phyloP scores from a whole-genome alignment of 257 asterid genomes.

The Solanum etuberosum region DNA sequence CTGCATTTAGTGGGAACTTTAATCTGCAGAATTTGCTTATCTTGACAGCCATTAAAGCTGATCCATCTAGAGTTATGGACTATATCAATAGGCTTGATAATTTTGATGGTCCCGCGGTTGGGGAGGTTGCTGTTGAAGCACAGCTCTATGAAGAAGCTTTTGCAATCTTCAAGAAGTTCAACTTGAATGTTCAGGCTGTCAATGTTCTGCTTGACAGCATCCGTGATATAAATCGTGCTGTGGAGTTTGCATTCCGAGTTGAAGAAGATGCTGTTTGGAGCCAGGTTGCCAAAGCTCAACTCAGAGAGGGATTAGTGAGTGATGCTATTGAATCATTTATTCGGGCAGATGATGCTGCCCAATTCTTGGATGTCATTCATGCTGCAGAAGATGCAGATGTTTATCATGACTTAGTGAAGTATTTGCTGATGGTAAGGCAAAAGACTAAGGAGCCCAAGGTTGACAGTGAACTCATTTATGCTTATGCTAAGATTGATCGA shows the following conservation, averaged over 20 bases:
- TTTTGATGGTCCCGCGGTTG: slow-evolving; percentile 99
- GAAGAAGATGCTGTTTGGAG: slow-evolving; percentile 99
- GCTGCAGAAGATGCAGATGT: slow-evolving; percentile 86
- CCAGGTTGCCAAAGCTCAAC: slow-evolving; percentile 97
- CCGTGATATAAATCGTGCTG: slow-evolving; percentile 89
- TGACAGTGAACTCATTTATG: slow-evolving; percentile 95
- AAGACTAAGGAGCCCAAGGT: slow-evolving; percentile 96
- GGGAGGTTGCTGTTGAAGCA: slow-evolving; percentile 97
- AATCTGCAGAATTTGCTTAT: slow-evolving; percentile 85
- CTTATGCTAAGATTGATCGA: slow-evolving; percentile 95
- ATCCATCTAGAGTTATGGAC: slow-evolving; percentile 97
- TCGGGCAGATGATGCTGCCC: slow-evolving; percentile 95
- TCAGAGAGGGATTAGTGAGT: slow-evolving; percentile 89
- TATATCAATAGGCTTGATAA: slow-evolving; percentile 90
- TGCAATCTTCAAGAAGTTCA: slow-evolving; percentile 93
- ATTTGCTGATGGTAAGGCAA: slow-evolving; percentile 97
- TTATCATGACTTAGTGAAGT: slow-evolving; percentile 90
- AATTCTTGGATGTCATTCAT: slow-evolving; percentile 78
- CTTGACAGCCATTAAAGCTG: slow-evolving; percentile 96
- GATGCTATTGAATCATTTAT: slow-evolving; percentile 98
- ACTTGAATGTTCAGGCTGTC: slow-evolving; percentile 97
- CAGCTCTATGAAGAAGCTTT: slow-evolving; percentile 84
- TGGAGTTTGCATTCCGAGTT: slow-evolving; percentile 96
- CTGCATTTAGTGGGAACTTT: slow-evolving; percentile 96
- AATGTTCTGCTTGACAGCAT: slow-evolving; percentile 85